Base-by-base conservation (phyloP, 257 asterid species). In the Fraxinus quadrangulata region DNA sequence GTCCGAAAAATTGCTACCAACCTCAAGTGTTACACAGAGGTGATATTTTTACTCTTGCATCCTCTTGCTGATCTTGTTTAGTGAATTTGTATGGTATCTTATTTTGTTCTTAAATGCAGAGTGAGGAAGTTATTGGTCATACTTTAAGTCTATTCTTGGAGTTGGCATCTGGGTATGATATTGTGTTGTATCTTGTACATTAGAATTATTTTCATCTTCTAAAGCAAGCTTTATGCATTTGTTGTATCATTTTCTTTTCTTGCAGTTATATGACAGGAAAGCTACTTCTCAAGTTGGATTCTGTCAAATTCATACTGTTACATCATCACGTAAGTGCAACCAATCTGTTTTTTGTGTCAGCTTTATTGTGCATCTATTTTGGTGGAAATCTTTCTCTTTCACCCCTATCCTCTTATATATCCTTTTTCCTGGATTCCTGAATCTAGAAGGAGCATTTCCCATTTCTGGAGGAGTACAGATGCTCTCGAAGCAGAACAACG, bases 251-350 rank as follows among this genome's bases (percentile, higher is more conserved):
- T 65, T 78, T 77, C 63, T 80, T 79, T 77, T 78, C 79, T 73
- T 80, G 85, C 91, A 95, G 99, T 72, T 95, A 89, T 81, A 95
- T 95, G 98, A 93, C 98, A 33, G 97, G 98, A 80, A 95, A 93
- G 85, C 89, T 95, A 85, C 94, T 93, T 67, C 91, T 95, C 83
- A 95, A 95, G 86, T 87, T 95, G 97, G 99, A 93, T 75, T 87
- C 98, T 14, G 91, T 94, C 79, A 94, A 93, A 86, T 91, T 93
- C 88, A 89, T 95, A n/a, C 82, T 95, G 80, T 91, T 96, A 68
- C 76, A 95, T 87, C 94, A 89, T 81, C 89, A 93, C 42, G 99
- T 95, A 84, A 82, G 88, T 28, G 80, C 79, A 71, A 45, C 21
- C 77, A 59, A 61, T 51, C 17, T n/a, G 66, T 56, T 16, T 30